A percentile compares a stretch with the other conserved stretches of the same genome.
Evolutionary conservation across 352 stramenopile species (phyloP).

Genomic region (Globisporangium paroecandrum): DNA sequence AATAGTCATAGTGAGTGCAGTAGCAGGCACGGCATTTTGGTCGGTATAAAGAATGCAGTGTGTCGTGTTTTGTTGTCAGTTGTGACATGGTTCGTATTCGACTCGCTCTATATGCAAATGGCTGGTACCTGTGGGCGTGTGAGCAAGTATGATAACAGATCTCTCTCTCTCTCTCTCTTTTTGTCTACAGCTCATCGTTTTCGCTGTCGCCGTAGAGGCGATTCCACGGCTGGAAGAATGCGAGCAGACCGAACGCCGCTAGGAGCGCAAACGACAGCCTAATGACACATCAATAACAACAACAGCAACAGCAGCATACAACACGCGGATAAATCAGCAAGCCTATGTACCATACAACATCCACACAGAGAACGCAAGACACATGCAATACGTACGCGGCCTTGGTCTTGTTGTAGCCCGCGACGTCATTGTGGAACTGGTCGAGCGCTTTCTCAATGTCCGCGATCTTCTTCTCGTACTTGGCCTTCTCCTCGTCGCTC

Average conservation of each 20-base stretch:
- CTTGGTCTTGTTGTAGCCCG: slow-evolving; percentile 78
- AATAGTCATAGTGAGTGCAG: background rate
- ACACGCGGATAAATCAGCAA: background rate
- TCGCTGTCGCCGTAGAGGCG: slow-evolving; percentile 20
- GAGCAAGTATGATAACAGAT: background rate
- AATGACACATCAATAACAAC: background rate
- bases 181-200: slow-evolving; percentile 40
- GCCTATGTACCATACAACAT: background rate
- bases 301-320: background rate
- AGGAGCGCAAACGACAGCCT: slow-evolving; percentile 45
- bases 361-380: background rate
- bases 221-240: slow-evolving; percentile 76
- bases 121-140: background rate
- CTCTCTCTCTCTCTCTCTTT: background rate
- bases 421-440: slow-evolving; percentile 70
- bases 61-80: background rate
- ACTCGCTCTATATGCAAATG: background rate
- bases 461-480: slow-evolving; percentile 73
- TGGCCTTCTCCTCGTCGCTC: slow-evolving; percentile 40
- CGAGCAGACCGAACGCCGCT: slow-evolving; percentile 58
- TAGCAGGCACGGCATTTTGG: background rate
- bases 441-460: slow-evolving; percentile 72
- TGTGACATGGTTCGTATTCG: background rate
- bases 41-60: background rate
- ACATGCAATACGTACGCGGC: slow-evolving; percentile 43